Percentiles rank a stretch among this genome's conserved stretches.
phyloP scores from a whole-genome alignment of 2,329 filamentous ascomycete genomes.

The Arthrobotrys sphaeroides region DNA sequence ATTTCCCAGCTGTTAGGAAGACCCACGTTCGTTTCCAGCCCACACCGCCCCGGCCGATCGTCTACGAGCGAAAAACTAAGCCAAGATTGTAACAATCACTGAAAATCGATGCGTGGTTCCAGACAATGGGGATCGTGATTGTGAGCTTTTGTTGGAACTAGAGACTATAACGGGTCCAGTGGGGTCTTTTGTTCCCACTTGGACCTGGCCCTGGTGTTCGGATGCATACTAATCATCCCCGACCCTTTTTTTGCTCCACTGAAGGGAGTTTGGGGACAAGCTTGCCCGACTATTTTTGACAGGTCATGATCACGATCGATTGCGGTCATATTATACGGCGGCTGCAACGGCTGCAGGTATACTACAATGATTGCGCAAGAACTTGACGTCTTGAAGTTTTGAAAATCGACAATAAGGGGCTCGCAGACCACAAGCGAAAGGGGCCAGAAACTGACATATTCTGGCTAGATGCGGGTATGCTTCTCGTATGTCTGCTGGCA shows the following conservation, averaged over 20 bases:
- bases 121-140: not conserved
- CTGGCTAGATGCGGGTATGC: not conserved
- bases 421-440: not conserved
- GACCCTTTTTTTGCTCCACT: too few species aligned
- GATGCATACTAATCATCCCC: constrained; percentile 23
- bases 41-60: constrained; percentile 9
- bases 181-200: constrained; percentile 1
- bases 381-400: too few species aligned
- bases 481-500: not conserved
- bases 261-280: too few species aligned
- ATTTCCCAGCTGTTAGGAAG: not conserved
- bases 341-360: too few species aligned
- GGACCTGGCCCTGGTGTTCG: constrained; percentile 1
- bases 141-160: constrained; percentile 2
- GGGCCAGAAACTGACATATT: not conserved
- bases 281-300: too few species aligned
- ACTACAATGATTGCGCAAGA: too few species aligned
- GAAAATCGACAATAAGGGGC: too few species aligned
- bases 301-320: too few species aligned
- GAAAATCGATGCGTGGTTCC: not conserved
- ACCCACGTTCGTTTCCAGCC: not conserved
- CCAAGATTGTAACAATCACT: not conserved
- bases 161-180: not conserved
- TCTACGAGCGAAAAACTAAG: not conserved
- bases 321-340: too few species aligned